Percentiles rank a stretch among this genome's conserved stretches.
These are phyloP conservation scores for Linnemannia hyalina DNA, from an alignment of 192 early-diverging fungal genomes.

Conservation along the genomic window DNA sequence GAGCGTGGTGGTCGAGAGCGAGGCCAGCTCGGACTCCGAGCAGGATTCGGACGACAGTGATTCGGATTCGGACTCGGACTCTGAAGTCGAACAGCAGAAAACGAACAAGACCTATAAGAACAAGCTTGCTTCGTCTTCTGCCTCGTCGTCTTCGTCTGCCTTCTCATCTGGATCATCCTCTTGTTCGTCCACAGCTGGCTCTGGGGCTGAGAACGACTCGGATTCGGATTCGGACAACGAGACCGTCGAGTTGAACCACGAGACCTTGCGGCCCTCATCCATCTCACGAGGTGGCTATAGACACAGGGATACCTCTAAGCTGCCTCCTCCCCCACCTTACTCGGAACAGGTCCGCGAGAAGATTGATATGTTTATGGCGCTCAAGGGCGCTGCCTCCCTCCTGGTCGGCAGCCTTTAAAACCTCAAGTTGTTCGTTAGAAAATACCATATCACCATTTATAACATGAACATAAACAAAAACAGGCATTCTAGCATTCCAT, in stretches of 20 bases:
- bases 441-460: neutral
- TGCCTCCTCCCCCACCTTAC: constrained; percentile 16
- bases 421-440: neutral
- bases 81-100: neutral
- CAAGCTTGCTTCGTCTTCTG: neutral
- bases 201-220: neutral
- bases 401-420: constrained; percentile 37
- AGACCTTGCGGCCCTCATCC: constrained; percentile 15
- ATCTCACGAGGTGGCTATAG: neutral
- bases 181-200: neutral
- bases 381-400: constrained; percentile 49
- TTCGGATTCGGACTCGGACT: constrained; percentile 9
- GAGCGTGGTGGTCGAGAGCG: constrained; percentile 3
- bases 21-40: neutral
- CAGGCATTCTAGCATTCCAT: neutral
- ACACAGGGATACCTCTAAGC: neutral
- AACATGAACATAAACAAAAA: constrained; percentile 1
- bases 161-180: neutral
- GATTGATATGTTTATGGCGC: constrained; percentile 55
- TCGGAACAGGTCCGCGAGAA: constrained; percentile 44
- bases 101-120: constrained; percentile 1
- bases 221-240: constrained; percentile 16
- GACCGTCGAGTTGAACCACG: constrained; percentile 37
- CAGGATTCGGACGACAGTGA: constrained; percentile 12
- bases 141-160: neutral